Evolutionary conservation across 1,139 yeast species (phyloP).

Genomic region (Pichiaceae sp.): DNA sequence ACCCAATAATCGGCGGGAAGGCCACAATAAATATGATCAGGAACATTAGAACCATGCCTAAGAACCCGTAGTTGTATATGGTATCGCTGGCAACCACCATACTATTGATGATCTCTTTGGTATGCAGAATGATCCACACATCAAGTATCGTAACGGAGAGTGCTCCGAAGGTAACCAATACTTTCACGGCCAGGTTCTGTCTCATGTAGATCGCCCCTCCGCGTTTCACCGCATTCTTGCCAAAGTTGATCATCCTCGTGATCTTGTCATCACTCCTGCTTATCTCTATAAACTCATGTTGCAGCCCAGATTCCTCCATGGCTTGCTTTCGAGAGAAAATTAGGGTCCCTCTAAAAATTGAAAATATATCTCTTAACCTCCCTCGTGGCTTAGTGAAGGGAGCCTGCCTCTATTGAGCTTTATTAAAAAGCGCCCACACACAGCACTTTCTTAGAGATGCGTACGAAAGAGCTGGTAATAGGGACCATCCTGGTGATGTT

Average conservation of each 20-base stretch:
- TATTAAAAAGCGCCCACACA: too few species aligned
- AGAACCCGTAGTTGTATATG: conserved; percentile 20
- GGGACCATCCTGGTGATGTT: too few species aligned
- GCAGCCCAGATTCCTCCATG: too few species aligned
- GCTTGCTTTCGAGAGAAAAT: too few species aligned
- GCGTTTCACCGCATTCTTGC: background rate
- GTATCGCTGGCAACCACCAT: conserved; percentile 11
- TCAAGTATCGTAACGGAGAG: conserved; percentile 1
- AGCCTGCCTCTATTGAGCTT: too few species aligned
- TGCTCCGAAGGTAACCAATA: background rate
- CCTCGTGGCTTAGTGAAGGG: too few species aligned
- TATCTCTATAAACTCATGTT: background rate
- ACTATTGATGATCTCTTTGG: conserved; percentile 7
- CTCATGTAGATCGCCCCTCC: background rate
- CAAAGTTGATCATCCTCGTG: background rate
- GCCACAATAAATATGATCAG: conserved; percentile 39
- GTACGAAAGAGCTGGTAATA: too few species aligned
- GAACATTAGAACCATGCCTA: conserved; percentile 51
- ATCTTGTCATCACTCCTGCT: background rate
- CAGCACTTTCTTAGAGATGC: too few species aligned
- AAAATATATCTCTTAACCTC: too few species aligned
- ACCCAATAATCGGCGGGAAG: conserved; percentile 89
- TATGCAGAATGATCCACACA: conserved; percentile 2
- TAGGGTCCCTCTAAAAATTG: too few species aligned
- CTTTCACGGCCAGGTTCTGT: background rate